A percentile compares a stretch with the other conserved stretches of the same genome.
These are phyloP conservation scores for Elymus sibiricus DNA, from an alignment of 176 grass and related monocot genomes.

Conservation along the genomic window DNA sequence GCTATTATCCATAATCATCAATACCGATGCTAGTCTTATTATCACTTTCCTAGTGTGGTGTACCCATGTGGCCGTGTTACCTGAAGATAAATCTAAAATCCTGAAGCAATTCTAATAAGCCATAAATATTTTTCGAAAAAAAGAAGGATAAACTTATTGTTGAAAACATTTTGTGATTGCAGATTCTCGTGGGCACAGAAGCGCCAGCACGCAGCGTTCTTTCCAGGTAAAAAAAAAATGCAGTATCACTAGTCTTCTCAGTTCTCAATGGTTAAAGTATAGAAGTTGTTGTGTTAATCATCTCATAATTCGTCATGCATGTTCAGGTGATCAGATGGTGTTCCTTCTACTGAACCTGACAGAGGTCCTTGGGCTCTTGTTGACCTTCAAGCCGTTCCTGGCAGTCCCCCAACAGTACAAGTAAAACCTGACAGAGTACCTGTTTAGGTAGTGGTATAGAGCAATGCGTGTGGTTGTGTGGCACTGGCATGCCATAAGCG, in stretches of 20 bases:
- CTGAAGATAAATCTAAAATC: neutral
- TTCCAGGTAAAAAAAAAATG: slow-evolving; percentile 46
- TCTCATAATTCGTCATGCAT: neutral
- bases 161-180: neutral
- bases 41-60: neutral
- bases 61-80: neutral
- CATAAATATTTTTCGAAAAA: neutral
- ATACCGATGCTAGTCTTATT: neutral
- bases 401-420: slow-evolving; percentile 4
- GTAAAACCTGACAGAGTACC: neutral
- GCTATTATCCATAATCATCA: neutral
- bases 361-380: slow-evolving; percentile 42
- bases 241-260: neutral
- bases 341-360: slow-evolving; percentile 63
- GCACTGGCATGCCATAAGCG: neutral
- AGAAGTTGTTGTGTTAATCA: too few relatives aligned
- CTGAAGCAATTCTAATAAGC: neutral
- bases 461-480: neutral
- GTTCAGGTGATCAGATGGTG: slow-evolving; percentile 72
- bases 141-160: neutral
- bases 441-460: neutral
- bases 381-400: slow-evolving; percentile 81
- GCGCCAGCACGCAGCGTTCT: slow-evolving; percentile 61
- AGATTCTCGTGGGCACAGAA: slow-evolving; percentile 92
- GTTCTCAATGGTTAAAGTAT: neutral